Evolutionary conservation across 2,329 filamentous ascomycete species (phyloP).

Genomic region (Fusarium sp.): DNA sequence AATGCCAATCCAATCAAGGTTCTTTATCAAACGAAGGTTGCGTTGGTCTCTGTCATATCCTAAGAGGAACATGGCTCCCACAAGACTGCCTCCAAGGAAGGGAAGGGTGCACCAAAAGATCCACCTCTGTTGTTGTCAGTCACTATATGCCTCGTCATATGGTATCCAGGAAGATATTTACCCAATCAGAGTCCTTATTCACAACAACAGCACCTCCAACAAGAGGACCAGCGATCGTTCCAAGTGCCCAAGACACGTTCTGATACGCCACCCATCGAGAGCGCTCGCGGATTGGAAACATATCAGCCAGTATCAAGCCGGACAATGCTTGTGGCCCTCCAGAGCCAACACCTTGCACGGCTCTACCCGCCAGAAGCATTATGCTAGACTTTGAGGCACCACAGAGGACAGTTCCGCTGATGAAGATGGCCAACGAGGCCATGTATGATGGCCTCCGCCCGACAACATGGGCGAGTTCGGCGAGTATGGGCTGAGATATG

Average conservation of each 20-base stretch:
- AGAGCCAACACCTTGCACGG: conserved; percentile 56
- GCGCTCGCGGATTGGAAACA: conserved; percentile 60
- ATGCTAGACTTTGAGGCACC: conserved; percentile 52
- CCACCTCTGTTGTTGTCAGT: conserved; percentile 49
- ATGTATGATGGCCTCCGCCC: conserved; percentile 53
- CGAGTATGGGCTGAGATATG: conserved; percentile 68
- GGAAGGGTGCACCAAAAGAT: conserved; percentile 57
- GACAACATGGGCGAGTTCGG: conserved; percentile 56
- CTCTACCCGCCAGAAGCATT: conserved; percentile 54
- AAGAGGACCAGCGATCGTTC: conserved; percentile 60
- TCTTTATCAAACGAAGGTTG: conserved; percentile 19
- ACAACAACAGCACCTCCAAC: conserved; percentile 46
- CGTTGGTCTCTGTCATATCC: conserved; percentile 41
- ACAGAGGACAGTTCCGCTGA: conserved; percentile 59
- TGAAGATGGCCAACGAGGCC: conserved; percentile 51
- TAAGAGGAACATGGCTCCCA: conserved; percentile 49
- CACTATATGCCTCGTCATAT: neutral
- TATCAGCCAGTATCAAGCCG: conserved; percentile 56
- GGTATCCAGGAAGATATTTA: conserved; percentile 10
- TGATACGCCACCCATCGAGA: conserved; percentile 58
- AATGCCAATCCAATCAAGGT: conserved; percentile 75
- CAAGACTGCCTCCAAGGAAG: conserved; percentile 46
- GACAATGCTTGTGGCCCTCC: conserved; percentile 55
- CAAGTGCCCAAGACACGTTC: conserved; percentile 68
- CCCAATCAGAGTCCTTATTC: conserved; percentile 43